Evolutionary conservation across 495 filamentous ascomycete genomes (phyloP).

Genomic region (Penicillium herquei): DNA sequence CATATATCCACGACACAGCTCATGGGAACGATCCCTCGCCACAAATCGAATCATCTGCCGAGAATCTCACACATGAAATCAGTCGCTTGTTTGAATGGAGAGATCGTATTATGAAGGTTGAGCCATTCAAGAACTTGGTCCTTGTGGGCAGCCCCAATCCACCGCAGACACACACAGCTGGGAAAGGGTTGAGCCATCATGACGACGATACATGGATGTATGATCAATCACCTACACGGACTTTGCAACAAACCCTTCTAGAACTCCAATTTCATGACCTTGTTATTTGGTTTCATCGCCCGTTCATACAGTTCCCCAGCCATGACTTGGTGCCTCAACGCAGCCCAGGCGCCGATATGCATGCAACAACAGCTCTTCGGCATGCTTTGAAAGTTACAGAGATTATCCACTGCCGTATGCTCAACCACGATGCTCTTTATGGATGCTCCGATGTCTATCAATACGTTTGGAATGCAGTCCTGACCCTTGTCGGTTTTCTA

Average conservation of each 20-base stretch:
- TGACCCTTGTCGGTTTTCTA: conserved; percentile 40
- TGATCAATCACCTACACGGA: conserved; percentile 7
- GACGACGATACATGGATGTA: not conserved
- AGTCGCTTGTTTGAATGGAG: not conserved
- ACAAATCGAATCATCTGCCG: not conserved
- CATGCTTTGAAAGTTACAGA: conserved; percentile 24
- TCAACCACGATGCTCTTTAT: conserved; percentile 20
- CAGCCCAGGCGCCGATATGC: conserved; percentile 21
- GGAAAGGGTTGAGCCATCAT: conserved; percentile 9
- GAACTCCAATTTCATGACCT: conserved; percentile 32
- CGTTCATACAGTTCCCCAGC: conserved; percentile 31
- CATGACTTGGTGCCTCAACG: conserved; percentile 9
- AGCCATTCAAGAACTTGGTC: not conserved
- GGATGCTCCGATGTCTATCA: conserved; percentile 30
- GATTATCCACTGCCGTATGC: conserved; percentile 20
- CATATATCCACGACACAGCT: not conserved
- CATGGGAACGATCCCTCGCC: not conserved
- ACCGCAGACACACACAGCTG: not conserved
- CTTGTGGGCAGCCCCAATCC: not conserved
- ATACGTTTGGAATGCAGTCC: conserved; percentile 32
- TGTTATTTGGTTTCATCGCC: conserved; percentile 26
- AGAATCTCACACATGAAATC: not conserved
- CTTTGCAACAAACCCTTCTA: conserved; percentile 12
- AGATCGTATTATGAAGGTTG: not conserved
- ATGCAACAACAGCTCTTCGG: conserved; percentile 24